A percentile compares a stretch with the other conserved stretches of the same genome.
Conservation (phyloP, 2,329 filamentous ascomycete genomes). For the Grosmannia serpens region DNA sequence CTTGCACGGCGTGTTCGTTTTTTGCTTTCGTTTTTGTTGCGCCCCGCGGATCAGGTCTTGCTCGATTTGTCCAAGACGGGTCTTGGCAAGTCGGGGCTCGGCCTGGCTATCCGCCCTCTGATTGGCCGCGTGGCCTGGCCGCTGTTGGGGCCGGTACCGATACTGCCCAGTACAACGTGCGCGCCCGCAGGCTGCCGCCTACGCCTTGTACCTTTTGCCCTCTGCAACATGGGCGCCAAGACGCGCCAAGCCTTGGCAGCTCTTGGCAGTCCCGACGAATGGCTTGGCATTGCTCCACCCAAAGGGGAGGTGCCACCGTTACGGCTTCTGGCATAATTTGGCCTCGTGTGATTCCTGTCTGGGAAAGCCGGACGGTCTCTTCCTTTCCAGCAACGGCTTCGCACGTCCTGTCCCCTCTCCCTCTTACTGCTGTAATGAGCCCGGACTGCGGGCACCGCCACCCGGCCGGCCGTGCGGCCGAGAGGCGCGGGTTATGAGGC, state of each 20-base stretch:
- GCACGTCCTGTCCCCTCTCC: not conserved
- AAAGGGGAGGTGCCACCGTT: not conserved
- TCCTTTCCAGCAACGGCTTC: too few species aligned
- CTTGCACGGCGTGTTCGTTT: constrained; percentile 1
- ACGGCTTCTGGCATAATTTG: not conserved
- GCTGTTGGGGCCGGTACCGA: not conserved
- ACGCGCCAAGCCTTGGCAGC: constrained; percentile 14
- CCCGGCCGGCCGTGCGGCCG: too few species aligned
- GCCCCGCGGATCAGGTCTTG: not conserved
- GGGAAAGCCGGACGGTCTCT: not conserved
- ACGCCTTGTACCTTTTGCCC: not conserved
- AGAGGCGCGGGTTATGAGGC: too few species aligned
- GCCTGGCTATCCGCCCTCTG: not conserved
- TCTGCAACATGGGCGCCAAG: constrained; percentile 13
- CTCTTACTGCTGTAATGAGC: too few species aligned
- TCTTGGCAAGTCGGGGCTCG: constrained; percentile 12
- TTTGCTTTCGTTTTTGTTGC: not conserved
- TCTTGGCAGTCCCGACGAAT: constrained; percentile 1
- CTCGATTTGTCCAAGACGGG: constrained; percentile 6
- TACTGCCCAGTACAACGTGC: not conserved
- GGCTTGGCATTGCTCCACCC: constrained; percentile 12
- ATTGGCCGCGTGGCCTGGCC: constrained; percentile 3
- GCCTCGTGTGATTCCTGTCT: not conserved
- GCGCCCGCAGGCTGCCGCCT: too few species aligned
- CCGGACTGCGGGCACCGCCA: too few species aligned